A percentile compares a stretch with the other conserved stretches of the same genome.
Evolutionary conservation across 2,329 filamentous ascomycete genomes (phyloP).

Genomic region (Aspergillus ruber): DNA sequence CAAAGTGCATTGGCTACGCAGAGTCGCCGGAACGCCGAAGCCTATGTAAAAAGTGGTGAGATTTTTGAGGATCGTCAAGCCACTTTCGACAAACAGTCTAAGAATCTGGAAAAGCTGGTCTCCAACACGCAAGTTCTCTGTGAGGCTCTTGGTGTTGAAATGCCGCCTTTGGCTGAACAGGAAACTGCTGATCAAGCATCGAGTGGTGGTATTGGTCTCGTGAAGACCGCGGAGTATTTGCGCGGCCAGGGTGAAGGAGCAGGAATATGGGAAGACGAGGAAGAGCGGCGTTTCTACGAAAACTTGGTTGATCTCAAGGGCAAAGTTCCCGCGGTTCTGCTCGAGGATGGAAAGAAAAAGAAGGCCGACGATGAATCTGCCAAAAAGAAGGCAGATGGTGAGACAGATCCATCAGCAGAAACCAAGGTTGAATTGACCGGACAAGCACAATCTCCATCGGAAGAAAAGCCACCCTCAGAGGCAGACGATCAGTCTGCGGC

Average conservation of each 20-base stretch:
- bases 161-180: conserved; percentile 86
- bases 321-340: conserved; percentile 85
- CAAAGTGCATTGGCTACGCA: conserved; percentile 84
- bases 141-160: conserved; percentile 79
- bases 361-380: conserved; percentile 80
- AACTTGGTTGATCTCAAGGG: conserved; percentile 92
- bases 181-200: conserved; percentile 60
- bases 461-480: conserved; percentile 48
- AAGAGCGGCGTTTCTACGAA: conserved; percentile 96
- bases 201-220: conserved; percentile 78
- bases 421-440: conserved; percentile 30
- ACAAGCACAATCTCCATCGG: conserved; percentile 33
- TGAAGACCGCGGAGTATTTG: conserved; percentile 90
- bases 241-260: conserved; percentile 83
- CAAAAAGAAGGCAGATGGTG: conserved; percentile 63
- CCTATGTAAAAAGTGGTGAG: conserved; percentile 96
- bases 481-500: conserved; percentile 82
- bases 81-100: conserved; percentile 90
- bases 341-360: conserved; percentile 94
- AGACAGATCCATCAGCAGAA: conserved; percentile 39
- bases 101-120: conserved; percentile 83
- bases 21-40: conserved; percentile 90
- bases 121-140: conserved; percentile 86
- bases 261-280: conserved; percentile 98
- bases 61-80: conserved; percentile 96